Base-by-base conservation (phyloP, 2,329 filamentous ascomycete species). In the Alternaria brassicae region DNA sequence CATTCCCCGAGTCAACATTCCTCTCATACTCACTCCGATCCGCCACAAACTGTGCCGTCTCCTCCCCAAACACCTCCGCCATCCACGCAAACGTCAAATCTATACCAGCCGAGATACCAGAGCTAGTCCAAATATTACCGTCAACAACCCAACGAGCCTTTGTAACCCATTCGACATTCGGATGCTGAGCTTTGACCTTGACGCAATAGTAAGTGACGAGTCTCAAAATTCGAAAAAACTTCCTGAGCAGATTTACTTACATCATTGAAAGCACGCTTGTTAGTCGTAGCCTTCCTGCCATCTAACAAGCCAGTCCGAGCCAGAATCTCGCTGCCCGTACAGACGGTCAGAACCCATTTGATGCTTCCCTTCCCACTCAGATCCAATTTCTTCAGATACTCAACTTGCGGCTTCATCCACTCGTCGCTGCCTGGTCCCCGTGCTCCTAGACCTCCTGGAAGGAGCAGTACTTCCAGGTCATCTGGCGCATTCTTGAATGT, bases 71-170 rank as follows among this genome's bases (percentile, higher is more conserved):
- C 4, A 84, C 75, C 30, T 81, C 75, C 34, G 70, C 80, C 17
- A 89, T 79, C 75, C 84, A 89, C 1, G 84, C 86, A 69, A 87
- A 80, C 41, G 81, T 84, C 59, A 85, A 78, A 78, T 90, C 88
- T 44, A 88, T 88, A 0, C 88, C 88, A 1, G 88, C 87, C 51
- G 82, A 83, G 6, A 89, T 82, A 0, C 89, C 88, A 0, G 86
- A 88, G 2, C 85, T 85, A 3, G 85, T 86, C 88, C 88, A 91
- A 7, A 90, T 78, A 58, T 89, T 88, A 4, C 85, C 88, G 74
- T 91, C 88, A 0, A 81, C 78, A 0, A 89, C 85, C 85, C 87
- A 91, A 37, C 89, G 81, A 19, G 89, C 89, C 27, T 82, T 80
- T 0, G 80, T 76, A 25, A 88, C 81, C 89, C 89, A 91, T 0